Evolutionary conservation across 78 protist genomes (phyloP).

Genomic region (Emiliania huxleyi): DNA sequence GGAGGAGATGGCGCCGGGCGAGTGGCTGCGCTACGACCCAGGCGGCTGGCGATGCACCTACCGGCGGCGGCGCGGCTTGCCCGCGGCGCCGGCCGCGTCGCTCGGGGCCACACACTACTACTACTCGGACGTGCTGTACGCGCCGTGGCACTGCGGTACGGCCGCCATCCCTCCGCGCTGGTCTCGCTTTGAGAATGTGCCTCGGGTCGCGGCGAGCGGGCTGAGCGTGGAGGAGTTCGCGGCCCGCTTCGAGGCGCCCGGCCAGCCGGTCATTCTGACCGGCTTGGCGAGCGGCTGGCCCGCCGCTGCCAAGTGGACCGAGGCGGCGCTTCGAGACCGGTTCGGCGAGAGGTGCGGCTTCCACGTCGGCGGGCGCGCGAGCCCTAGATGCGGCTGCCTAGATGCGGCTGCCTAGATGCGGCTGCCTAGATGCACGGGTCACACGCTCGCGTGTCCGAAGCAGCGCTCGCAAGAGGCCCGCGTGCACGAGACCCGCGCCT

Average conservation of each 20-base stretch:
- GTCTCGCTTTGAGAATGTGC: neutral
- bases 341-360: no score
- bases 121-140: neutral
- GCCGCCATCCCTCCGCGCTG: neutral
- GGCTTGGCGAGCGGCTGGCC: neutral
- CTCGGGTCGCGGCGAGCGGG: neutral
- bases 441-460: no score
- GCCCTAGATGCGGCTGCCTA: no score
- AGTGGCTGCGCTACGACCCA: neutral
- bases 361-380: no score
- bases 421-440: no score
- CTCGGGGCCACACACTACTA: neutral
- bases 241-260: neutral
- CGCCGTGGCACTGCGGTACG: conserved; percentile 1
- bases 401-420: no score
- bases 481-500: no score
- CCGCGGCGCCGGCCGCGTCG: neutral
- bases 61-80: neutral
- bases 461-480: no score
- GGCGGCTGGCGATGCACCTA: neutral
- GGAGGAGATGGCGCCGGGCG: neutral
- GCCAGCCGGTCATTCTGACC: neutral
- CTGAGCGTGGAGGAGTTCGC: neutral
- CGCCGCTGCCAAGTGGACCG: neutral
- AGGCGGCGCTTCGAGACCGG: no score